Base-by-base conservation (phyloP, 768 basidiomycete species). In the Atractiella rhizophila region DNA sequence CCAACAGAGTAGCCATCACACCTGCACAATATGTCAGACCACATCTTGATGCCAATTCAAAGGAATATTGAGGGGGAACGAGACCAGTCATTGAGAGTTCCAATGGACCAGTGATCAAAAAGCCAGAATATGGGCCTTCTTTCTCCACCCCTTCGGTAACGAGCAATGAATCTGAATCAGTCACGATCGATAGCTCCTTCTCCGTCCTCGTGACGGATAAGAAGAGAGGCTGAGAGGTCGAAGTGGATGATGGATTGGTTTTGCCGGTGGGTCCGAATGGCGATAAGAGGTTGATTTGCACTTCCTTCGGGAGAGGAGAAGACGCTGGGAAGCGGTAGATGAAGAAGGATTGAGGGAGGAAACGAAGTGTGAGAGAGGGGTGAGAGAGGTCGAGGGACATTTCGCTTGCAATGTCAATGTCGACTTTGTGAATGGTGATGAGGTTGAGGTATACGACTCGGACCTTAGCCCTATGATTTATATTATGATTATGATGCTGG, bases 61-160 rank as follows among this genome's bases (percentile, higher is more conserved):
- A 30, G 29, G 11, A n/a, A n/a, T 30, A 11, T n/a, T n/a, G n/a
- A n/a, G n/a, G n/a, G n/a, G 11, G 29, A 30, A 48, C 20, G 23
- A 48, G 40, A 6, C 48, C 48, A 5, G 41, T 33, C 4, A 48
- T 21, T 7, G 24, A 26, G 8, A 48, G 30, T 23, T 48, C 37
- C 39, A 48, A 38, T 19, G 48, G 48, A 0, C 48, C 48, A 12
- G n/a, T 19, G 15, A 48, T 32, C n/a, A 19, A 18, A 23, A 48
- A 27, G 6, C 29, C 9, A 1, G 7, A 2, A 44, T 44, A 48
- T 0, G 44, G 44, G 1, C 41, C 41, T 0, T 37, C 35, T 1
- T 24, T 4, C 24, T 42, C 40, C 28, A 4, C 13, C 1, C 27
- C 35, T 11, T 12, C 18, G 4, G 37, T 35, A 0, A 20, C 1